phyloP scores from a whole-genome alignment of 495 filamentous ascomycete species.

The Aspergillus incahuasiensis region DNA sequence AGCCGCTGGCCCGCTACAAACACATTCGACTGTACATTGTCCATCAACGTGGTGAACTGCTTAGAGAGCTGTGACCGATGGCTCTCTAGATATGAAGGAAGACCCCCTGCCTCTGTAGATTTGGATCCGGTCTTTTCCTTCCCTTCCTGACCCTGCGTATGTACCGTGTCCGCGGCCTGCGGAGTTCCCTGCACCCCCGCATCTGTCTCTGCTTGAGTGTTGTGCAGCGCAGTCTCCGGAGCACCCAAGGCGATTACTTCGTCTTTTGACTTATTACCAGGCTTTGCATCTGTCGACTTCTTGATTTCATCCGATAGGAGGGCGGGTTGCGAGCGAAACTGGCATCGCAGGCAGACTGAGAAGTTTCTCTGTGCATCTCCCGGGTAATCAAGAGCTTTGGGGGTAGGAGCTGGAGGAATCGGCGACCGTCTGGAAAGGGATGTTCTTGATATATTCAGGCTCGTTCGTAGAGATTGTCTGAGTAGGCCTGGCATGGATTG shows the following conservation, averaged over 20 bases:
- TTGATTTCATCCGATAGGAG: conserved; percentile 24
- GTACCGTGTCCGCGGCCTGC: conserved; percentile 8
- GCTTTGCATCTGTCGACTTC: conserved; percentile 19
- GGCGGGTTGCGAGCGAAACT: conserved; percentile 29
- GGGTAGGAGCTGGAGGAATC: conserved; percentile 8
- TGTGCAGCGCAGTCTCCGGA: conserved; percentile 17
- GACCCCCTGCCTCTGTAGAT: conserved; percentile 26
- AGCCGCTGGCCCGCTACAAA: conserved; percentile 81
- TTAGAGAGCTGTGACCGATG: conserved; percentile 68
- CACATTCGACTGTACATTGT: conserved; percentile 77
- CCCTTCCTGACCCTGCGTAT: conserved; percentile 7
- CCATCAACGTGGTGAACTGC: conserved; percentile 75
- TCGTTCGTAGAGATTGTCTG: conserved; percentile 35
- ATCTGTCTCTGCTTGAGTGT: conserved; percentile 13
- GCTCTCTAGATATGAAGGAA: conserved; percentile 74
- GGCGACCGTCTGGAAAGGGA: conserved; percentile 22
- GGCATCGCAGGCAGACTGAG: conserved; percentile 38
- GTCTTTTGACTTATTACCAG: conserved; percentile 15
- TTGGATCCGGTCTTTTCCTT: conserved; percentile 2
- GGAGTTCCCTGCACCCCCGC: conserved; percentile 20
- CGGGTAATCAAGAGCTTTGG: conserved; percentile 21
- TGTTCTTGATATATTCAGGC: conserved; percentile 23
- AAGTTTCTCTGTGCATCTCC: conserved; percentile 25
- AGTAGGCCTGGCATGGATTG: conserved; percentile 42
- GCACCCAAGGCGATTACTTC: conserved; percentile 1